A percentile compares a stretch with the other conserved stretches of the same genome.
Evolutionary conservation across 2,329 filamentous ascomycete species (phyloP).

Genomic region (Aspergillus amoenus): DNA sequence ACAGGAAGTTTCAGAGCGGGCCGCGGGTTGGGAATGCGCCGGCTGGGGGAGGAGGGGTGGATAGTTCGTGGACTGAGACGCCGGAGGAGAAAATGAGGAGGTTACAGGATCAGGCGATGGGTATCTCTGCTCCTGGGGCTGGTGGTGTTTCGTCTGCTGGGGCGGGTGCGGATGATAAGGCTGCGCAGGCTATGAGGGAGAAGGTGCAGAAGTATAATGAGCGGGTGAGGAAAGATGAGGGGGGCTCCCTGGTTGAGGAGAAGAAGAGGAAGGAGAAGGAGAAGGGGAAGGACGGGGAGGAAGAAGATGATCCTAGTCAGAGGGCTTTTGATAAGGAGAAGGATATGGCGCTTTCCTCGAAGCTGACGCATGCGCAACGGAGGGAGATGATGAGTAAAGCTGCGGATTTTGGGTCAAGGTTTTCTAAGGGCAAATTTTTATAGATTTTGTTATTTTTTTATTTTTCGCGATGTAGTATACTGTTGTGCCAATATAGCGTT

Average conservation of each 20-base stretch:
- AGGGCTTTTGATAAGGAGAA: slow-evolving; percentile 88
- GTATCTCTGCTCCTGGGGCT: slow-evolving; percentile 46
- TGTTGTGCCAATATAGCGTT: background rate
- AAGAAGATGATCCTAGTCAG: slow-evolving; percentile 88
- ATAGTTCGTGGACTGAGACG: slow-evolving; percentile 84
- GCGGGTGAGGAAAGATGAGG: slow-evolving; percentile 10
- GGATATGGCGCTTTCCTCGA: slow-evolving; percentile 78
- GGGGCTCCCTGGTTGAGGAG: background rate
- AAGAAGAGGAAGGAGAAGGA: slow-evolving; percentile 10
- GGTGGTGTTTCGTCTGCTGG: slow-evolving; percentile 24
- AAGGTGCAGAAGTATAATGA: slow-evolving; percentile 59
- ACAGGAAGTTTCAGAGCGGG: slow-evolving; percentile 77
- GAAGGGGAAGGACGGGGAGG: slow-evolving; percentile 40
- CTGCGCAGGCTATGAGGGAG: slow-evolving; percentile 44
- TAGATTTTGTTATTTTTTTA: slow-evolving; percentile 2
- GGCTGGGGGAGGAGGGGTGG: slow-evolving; percentile 36
- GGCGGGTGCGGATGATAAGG: slow-evolving; percentile 21
- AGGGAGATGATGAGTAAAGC: slow-evolving; percentile 77
- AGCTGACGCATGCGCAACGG: slow-evolving; percentile 70
- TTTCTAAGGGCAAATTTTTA: slow-evolving; percentile 69
- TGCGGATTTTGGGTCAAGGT: slow-evolving; percentile 77
- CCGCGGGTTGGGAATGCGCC: slow-evolving; percentile 50
- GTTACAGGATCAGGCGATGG: slow-evolving; percentile 78
- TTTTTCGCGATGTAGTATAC: background rate
- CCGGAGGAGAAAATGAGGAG: slow-evolving; percentile 82